Base-by-base conservation (phyloP, 805 yeast species). In the Saturnispora diversa region DNA sequence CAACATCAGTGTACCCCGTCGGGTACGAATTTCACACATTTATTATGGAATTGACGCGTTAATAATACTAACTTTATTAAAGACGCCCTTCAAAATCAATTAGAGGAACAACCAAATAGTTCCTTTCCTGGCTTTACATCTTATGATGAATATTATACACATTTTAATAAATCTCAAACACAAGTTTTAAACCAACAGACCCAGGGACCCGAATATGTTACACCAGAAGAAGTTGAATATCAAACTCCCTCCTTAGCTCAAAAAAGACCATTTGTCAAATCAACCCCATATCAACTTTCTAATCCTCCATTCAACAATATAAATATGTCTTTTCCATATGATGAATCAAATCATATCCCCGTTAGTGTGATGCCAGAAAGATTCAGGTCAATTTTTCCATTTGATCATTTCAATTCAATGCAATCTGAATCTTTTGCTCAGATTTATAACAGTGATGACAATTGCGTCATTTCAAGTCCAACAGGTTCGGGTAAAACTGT, bases 401-500 rank as follows among this genome's bases (percentile, higher is more conserved):
- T 48, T 29, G n/a, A 33, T 13, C 3, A 44, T 0, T 68, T 92
- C 50, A 92, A 92, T 62, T 72, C 79, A 49, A 83, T 90, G 72
- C 97, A 90, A 60, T 80, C 95, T 15, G 66, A 88, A 46, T 92
- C 92, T 1, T 90, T 69, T 49, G 92, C 94, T 0, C 83, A 85
- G 8, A 97, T 95, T 0, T 92, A 87, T 56, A 75, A 81, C 37
- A 80, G 95, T 6, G 84, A 84, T 57, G 95, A 87, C 50, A 92
- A 88, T 54, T 83, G 90, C 94, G 66, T 88, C 35, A 84, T 88
- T 8, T 88, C 96, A 74, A 95, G 96, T 1, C 97, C 96, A 1
- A 87, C 97, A 0, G 96, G 97, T 68, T 95, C 96, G 6, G 96
- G 97, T 70, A 87, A 88, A 56, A 88, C 96, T 0, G 96, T 86